Percentiles rank a stretch among this genome's conserved stretches.
phyloP scores from a whole-genome alignment of 345 rosid genomes.

The Streptanthus diversifolius region DNA sequence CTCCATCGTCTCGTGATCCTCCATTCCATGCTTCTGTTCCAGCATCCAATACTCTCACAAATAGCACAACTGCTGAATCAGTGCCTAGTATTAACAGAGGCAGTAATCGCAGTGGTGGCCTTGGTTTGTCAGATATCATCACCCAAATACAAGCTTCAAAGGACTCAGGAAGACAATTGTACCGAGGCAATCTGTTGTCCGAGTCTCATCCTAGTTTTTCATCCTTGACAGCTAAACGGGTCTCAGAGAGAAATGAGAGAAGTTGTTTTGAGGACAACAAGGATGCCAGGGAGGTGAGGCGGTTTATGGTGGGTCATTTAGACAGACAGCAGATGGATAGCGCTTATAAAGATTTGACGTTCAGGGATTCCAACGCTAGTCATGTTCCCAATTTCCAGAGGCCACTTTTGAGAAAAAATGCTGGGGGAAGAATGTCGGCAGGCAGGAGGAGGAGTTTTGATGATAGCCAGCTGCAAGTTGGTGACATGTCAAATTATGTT shows the following conservation, averaged over 20 bases:
- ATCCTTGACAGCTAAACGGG: conserved; percentile 60
- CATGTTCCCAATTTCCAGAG: conserved; percentile 93
- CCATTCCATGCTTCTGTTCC: conserved; percentile 74
- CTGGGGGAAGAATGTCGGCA: conserved; percentile 74
- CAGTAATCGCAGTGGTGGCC: conserved; percentile 74
- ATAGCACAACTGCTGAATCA: conserved; percentile 53
- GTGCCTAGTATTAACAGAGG: conserved; percentile 48
- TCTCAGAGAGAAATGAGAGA: conserved; percentile 70
- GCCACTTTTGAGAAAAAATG: conserved; percentile 88
- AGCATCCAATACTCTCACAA: conserved; percentile 58
- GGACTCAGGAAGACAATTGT: conserved; percentile 67
- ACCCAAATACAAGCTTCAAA: conserved; percentile 94
- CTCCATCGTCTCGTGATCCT: conserved; percentile 99
- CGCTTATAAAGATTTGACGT: conserved; percentile 54
- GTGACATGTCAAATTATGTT: conserved; percentile 67
- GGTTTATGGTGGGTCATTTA: conserved; percentile 44
- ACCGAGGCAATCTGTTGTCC: conserved; percentile 50
- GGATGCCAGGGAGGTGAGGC: conserved; percentile 69
- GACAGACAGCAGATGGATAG: conserved; percentile 75
- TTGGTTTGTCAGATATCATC: conserved; percentile 78
- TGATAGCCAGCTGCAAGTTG: conserved; percentile 76
- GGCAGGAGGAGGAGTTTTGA: conserved; percentile 91
- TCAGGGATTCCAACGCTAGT: conserved; percentile 67
- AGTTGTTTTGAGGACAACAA: conserved; percentile 64
- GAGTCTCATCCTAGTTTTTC: conserved; percentile 65